Evolutionary conservation across 2,329 filamentous ascomycete species (phyloP).

Genomic region (Emergomyces pasteurianus): DNA sequence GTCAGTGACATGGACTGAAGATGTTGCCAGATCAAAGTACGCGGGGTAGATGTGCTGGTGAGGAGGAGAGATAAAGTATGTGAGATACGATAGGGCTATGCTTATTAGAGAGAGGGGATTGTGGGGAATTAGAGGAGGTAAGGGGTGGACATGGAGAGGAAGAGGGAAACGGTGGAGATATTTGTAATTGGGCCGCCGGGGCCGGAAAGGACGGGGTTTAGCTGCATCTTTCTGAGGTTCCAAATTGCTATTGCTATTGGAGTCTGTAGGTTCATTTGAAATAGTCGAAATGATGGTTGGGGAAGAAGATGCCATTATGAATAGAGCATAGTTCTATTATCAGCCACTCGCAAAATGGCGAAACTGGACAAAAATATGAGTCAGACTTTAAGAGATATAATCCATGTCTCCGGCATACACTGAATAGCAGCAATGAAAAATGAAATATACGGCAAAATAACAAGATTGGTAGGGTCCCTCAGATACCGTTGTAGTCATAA

Average conservation of each 20-base stretch:
- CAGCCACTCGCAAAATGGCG: background rate
- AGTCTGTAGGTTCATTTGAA: constrained; percentile 6
- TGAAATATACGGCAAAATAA: background rate
- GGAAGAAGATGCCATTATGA: constrained; percentile 19
- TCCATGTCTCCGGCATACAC: background rate
- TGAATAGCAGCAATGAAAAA: background rate
- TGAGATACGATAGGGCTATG: constrained; percentile 64
- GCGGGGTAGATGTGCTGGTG: constrained; percentile 56
- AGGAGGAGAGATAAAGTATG: constrained; percentile 55
- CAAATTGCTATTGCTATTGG: constrained; percentile 10
- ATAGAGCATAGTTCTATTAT: constrained; percentile 11
- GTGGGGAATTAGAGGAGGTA: constrained; percentile 80
- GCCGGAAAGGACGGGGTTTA: constrained; percentile 15
- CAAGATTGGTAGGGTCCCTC: constrained; percentile 40
- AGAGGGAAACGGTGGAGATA: constrained; percentile 72
- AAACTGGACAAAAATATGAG: background rate
- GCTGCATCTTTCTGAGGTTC: constrained; percentile 7
- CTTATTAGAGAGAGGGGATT: constrained; percentile 84
- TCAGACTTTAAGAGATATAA: background rate
- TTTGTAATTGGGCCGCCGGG: constrained; percentile 46
- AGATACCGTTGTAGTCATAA: constrained; percentile 97
- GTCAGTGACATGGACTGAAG: constrained; percentile 75
- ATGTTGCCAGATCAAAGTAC: constrained; percentile 68
- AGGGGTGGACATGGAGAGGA: constrained; percentile 68
- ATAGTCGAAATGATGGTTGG: constrained; percentile 10